Base-by-base conservation (phyloP, 129 eudicot genomes). In the Cynara cardunculus region DNA sequence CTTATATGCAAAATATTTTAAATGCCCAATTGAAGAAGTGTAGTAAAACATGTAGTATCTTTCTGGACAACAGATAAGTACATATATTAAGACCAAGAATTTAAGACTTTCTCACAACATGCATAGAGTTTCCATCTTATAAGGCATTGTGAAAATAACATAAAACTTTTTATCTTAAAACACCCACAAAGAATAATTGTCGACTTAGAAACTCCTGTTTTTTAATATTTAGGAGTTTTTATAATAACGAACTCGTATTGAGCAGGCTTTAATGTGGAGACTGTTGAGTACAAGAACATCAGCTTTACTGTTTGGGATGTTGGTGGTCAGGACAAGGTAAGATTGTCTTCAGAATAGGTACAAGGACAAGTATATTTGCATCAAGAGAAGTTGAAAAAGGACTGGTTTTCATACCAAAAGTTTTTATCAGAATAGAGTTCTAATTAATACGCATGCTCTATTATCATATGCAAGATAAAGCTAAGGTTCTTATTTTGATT, bases 291-390 rank as follows among this genome's bases (percentile, higher is more conserved):
- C 74, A 89, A 87, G 91, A 89, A 89, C 88, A 89, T 89, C 73
- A 89, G 93, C 88, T 89, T 89, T 78, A 89, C 94, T 25, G 94
- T 89, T 69, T 89, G 93, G 93, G 93, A 89, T 87, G 93, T 89
- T 61, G 91, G 94, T 16, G 94, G 94, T 66, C 94, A 87, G 74
- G 94, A 89, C 85, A 89, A 87, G 91, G 94, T 89, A 80, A 72
- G 10, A 56, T 56, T 56, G 9, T 2, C 22, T n/a, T 53, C 64
- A 56, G n/a, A n/a, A 56, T 56, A 56, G 2, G 65, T 56, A 56
- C 24, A 18, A n/a, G 65, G 65, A 56, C 25, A 56, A n/a, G n/a
- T 18, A 56, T n/a, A 56, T 3, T 56, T 5, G 9, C 10, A n/a
- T 56, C 65, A 53, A 53, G 64, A n/a, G 4, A 53, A 2, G 24